These are phyloP conservation scores for Claviceps arundinis DNA, from an alignment of 2,329 filamentous ascomycete genomes.

Conservation along the genomic window DNA sequence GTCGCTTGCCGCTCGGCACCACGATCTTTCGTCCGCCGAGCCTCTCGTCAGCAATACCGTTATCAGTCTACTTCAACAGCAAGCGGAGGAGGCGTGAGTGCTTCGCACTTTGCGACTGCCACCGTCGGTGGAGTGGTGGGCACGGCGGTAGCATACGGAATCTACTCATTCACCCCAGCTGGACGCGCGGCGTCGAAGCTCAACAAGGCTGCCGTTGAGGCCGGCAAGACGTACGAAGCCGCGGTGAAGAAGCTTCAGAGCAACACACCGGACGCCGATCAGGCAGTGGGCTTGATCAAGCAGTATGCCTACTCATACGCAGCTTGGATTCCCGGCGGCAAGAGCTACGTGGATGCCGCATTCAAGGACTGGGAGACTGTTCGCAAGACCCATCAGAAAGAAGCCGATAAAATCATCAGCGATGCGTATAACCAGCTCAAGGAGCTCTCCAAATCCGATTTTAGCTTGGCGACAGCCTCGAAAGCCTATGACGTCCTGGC, in stretches of 20 bases:
- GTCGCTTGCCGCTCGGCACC: slow-evolving; percentile 13
- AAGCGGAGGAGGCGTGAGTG: slow-evolving; percentile 8
- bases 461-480: slow-evolving; percentile 49
- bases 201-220: slow-evolving; percentile 37
- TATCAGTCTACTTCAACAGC: slow-evolving; percentile 28
- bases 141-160: slow-evolving; percentile 27
- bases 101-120: slow-evolving; percentile 26
- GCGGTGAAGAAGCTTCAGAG: slow-evolving; percentile 48
- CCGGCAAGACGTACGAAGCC: slow-evolving; percentile 46
- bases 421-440: slow-evolving; percentile 57
- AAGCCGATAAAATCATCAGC: slow-evolving; percentile 54
- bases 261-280: slow-evolving; percentile 50
- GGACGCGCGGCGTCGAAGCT: slow-evolving; percentile 27
- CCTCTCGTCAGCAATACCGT: slow-evolving; percentile 17
- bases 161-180: slow-evolving; percentile 31
- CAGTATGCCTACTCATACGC: slow-evolving; percentile 56
- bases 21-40: slow-evolving; percentile 13
- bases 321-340: slow-evolving; percentile 57
- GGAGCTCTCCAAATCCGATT: slow-evolving; percentile 41
- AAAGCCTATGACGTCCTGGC: slow-evolving; percentile 50
- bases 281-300: slow-evolving; percentile 53
- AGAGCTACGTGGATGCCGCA: slow-evolving; percentile 51
- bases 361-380: slow-evolving; percentile 61
- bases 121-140: slow-evolving; percentile 31
- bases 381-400: slow-evolving; percentile 51